A percentile compares a stretch with the other conserved stretches of the same genome.
phyloP scores from a whole-genome alignment of 2,329 filamentous ascomycete genomes.

The Aspergillus novoparasiticus region DNA sequence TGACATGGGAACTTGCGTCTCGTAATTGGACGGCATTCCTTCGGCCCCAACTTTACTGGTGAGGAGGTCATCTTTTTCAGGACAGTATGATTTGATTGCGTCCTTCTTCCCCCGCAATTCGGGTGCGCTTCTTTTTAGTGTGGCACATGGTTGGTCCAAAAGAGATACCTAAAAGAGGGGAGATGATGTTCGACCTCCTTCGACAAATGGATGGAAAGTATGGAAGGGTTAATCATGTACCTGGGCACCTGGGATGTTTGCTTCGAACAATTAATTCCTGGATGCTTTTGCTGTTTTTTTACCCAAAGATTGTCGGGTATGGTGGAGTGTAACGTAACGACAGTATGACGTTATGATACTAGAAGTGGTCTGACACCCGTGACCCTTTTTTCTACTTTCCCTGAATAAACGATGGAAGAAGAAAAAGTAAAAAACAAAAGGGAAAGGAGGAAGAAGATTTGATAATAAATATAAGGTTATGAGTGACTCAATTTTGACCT shows the following conservation, averaged over 20 bases:
- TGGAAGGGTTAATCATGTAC: not conserved
- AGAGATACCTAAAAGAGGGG: not conserved
- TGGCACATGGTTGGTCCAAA: not conserved
- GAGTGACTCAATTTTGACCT: not conserved
- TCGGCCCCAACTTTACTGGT: slow-evolving; percentile 2
- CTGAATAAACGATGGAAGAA: not conserved
- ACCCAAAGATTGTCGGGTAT: not conserved
- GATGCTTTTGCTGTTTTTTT: too few relatives aligned
- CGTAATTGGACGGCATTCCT: slow-evolving; percentile 7
- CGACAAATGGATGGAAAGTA: not conserved
- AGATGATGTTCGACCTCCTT: not conserved
- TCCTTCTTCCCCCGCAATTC: slow-evolving; percentile 2
- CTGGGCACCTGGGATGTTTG: slow-evolving; percentile 1
- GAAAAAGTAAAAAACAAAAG: slow-evolving; percentile 5
- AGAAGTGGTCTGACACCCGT: slow-evolving; percentile 12
- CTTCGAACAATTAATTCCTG: not conserved
- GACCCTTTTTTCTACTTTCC: not conserved
- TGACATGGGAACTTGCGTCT: slow-evolving; percentile 7
- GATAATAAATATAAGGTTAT: not conserved
- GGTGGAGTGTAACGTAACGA: slow-evolving; percentile 17
- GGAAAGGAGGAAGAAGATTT: not conserved
- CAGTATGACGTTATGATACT: slow-evolving; percentile 23
- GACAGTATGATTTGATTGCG: not conserved
- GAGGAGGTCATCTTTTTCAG: not conserved
- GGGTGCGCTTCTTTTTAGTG: slow-evolving; percentile 2